These are phyloP conservation scores for Penicillium griseofulvum DNA, from an alignment of 2,329 filamentous ascomycete species.

Conservation along the genomic window DNA sequence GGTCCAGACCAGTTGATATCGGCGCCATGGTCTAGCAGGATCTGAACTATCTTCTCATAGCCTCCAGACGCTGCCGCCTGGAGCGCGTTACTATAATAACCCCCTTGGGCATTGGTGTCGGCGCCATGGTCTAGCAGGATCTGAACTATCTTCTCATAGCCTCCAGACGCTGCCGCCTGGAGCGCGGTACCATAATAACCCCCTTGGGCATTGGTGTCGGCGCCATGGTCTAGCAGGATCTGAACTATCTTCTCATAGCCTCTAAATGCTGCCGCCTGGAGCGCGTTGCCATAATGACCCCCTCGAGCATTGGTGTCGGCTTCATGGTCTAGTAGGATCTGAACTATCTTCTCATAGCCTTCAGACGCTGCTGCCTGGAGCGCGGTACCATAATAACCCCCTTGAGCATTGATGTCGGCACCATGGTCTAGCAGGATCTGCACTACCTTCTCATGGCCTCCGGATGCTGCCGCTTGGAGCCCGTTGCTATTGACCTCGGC, in stretches of 20 bases:
- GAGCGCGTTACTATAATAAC: background rate
- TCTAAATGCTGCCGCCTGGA: background rate
- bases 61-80: background rate
- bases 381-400: background rate
- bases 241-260: background rate
- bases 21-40: background rate
- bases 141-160: background rate
- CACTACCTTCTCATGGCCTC: background rate
- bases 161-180: background rate
- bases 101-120: background rate
- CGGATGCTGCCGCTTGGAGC: background rate
- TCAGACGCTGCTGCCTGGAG: rapidly evolving
- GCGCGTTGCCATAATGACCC: background rate
- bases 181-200: background rate
- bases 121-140: background rate
- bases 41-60: background rate
- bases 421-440: background rate
- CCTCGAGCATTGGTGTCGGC: background rate
- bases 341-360: background rate
- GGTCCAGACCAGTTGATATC: background rate
- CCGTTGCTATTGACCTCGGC: constrained; percentile 2
- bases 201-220: constrained; percentile 1
- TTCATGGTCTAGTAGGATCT: background rate
- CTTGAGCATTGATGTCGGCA: background rate
- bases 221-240: constrained; percentile 1